phyloP scores from a whole-genome alignment of 306 rosid species.

The Rosa persica region DNA sequence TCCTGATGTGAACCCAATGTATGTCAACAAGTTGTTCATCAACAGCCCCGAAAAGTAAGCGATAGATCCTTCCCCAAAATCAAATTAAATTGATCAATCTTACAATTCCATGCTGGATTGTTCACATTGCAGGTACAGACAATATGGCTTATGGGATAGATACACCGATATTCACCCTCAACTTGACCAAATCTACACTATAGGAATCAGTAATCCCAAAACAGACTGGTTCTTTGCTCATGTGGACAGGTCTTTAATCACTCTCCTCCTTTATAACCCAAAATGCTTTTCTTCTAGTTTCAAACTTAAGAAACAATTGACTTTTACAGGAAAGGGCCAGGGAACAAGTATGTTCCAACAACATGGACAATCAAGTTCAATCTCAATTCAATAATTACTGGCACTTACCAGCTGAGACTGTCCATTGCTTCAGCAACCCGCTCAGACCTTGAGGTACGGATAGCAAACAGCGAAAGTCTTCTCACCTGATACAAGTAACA shows the following conservation, averaged over 20 bases:
- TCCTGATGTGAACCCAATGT: slow-evolving; percentile 50
- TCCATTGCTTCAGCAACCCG: slow-evolving; percentile 47
- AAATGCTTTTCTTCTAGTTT: not conserved
- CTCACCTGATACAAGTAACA: not conserved
- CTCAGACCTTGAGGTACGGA: slow-evolving; percentile 29
- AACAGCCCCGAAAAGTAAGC: slow-evolving; percentile 48
- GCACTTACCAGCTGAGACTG: slow-evolving; percentile 34
- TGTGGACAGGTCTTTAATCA: slow-evolving; percentile 33
- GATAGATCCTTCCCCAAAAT: slow-evolving; percentile 4
- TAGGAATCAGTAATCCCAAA: slow-evolving; percentile 40
- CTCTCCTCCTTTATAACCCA: not conserved
- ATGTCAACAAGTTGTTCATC: slow-evolving; percentile 42
- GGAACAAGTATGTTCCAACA: slow-evolving; percentile 29
- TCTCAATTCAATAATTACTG: slow-evolving; percentile 26
- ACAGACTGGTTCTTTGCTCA: slow-evolving; percentile 54
- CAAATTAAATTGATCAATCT: not conserved
- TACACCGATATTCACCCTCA: slow-evolving; percentile 39
- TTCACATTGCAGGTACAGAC: slow-evolving; percentile 38
- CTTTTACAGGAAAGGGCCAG: slow-evolving; percentile 35
- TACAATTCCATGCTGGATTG: not conserved
- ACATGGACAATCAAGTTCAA: slow-evolving; percentile 47
- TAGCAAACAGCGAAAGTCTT: not conserved
- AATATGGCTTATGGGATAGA: slow-evolving; percentile 53
- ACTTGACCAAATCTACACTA: slow-evolving; percentile 34
- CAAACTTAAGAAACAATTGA: not conserved